Percentiles rank a stretch among this genome's conserved stretches.
phyloP scores from a whole-genome alignment of 345 rosid genomes.

The Erodium maritimum region DNA sequence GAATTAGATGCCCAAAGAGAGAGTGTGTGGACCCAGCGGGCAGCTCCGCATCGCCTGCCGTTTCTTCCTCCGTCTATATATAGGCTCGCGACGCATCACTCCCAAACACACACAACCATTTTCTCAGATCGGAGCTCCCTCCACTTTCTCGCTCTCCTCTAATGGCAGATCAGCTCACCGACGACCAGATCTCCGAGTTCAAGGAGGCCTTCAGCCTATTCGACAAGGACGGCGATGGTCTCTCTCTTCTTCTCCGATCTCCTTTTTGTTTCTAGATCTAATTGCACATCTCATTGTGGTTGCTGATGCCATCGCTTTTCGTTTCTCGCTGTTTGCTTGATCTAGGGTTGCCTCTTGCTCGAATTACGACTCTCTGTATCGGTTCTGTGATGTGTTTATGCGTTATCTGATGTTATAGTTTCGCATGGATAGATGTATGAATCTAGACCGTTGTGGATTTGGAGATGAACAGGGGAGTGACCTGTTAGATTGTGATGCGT shows the following conservation, averaged over 20 bases:
- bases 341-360: constrained; percentile 1
- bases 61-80: neutral
- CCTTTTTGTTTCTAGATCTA: neutral
- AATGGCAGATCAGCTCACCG: constrained; percentile 23
- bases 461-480: neutral
- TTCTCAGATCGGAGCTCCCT: neutral
- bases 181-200: constrained; percentile 24
- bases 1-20: neutral
- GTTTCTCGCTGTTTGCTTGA: neutral
- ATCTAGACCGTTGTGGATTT: neutral
- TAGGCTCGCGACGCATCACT: neutral
- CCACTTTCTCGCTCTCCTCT: neutral
- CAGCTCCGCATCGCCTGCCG: neutral
- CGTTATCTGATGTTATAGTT: neutral
- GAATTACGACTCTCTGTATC: neutral
- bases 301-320: neutral
- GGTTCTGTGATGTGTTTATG: neutral
- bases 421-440: neutral
- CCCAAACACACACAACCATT: neutral
- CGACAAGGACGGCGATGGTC: constrained; percentile 27
- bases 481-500: neutral
- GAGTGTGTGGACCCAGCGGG: neutral
- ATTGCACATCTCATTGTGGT: neutral
- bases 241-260: constrained; percentile 8
- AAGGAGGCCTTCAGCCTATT: constrained; percentile 24